Percentiles rank a stretch among this genome's conserved stretches.
Conservation (phyloP, 2,329 filamentous ascomycete genomes). For the Camptophora hylomeconis region DNA sequence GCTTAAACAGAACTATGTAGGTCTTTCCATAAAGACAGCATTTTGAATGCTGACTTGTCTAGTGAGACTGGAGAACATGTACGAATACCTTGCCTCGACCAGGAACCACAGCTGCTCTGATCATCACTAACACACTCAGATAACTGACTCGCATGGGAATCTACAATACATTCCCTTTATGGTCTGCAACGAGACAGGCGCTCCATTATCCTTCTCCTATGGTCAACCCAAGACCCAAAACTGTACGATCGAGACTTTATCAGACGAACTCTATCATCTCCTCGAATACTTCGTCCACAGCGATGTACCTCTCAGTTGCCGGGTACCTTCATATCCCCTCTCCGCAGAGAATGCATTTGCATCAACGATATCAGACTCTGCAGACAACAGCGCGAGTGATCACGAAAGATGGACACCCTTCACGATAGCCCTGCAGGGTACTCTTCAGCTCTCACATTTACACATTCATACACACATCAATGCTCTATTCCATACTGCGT, state of each 20-base stretch:
- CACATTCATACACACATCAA: slow-evolving; percentile 86
- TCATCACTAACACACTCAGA: slow-evolving; percentile 25
- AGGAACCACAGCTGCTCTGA: slow-evolving; percentile 3
- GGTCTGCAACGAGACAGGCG: slow-evolving; percentile 75
- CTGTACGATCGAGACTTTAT: slow-evolving; percentile 37
- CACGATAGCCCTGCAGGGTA: slow-evolving; percentile 79
- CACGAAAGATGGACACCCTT: slow-evolving; percentile 62
- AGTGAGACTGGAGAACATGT: slow-evolving; percentile 79
- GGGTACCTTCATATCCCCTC: slow-evolving; percentile 66
- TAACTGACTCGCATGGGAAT: slow-evolving; percentile 66
- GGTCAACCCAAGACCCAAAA: slow-evolving; percentile 54
- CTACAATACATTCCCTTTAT: slow-evolving; percentile 89
- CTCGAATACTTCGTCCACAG: slow-evolving; percentile 89
- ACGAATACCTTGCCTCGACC: slow-evolving; percentile 15
- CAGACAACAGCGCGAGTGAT: slow-evolving; percentile 22
- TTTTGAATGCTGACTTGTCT: slow-evolving; percentile 7
- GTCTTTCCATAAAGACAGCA: slow-evolving; percentile 20
- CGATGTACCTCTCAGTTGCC: slow-evolving; percentile 85
- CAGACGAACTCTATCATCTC: slow-evolving; percentile 42
- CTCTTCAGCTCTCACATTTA: slow-evolving; percentile 74
- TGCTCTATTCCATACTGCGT: slow-evolving; percentile 57
- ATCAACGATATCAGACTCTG: slow-evolving; percentile 15
- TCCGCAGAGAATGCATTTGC: slow-evolving; percentile 14
- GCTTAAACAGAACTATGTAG: slow-evolving; percentile 61
- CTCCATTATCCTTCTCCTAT: slow-evolving; percentile 69